Conservation (phyloP, 257 asterid genomes). For the Plectranthus barbatus region DNA sequence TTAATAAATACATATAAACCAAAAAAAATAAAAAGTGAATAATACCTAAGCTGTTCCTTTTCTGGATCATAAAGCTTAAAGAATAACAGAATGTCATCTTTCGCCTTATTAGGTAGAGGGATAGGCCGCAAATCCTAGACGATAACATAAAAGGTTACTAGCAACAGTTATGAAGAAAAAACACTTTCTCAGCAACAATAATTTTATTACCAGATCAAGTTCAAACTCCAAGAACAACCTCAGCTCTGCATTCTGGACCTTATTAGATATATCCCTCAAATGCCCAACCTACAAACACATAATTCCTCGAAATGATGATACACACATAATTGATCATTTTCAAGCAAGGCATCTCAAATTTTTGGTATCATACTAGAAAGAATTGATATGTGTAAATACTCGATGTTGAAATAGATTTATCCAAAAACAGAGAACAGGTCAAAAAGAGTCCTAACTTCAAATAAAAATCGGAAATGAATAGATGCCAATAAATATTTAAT, state of each 20-base stretch:
- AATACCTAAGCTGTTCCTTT: slow-evolving; percentile 42
- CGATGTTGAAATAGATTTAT: background rate
- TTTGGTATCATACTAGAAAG: background rate
- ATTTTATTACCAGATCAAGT: slow-evolving; percentile 35
- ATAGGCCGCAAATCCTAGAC: slow-evolving; percentile 31
- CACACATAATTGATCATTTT: background rate
- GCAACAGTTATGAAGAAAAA: background rate
- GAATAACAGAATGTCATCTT: slow-evolving; percentile 43
- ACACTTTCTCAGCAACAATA: background rate
- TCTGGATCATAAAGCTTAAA: slow-evolving; percentile 50
- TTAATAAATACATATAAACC: background rate
- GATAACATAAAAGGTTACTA: slow-evolving; percentile 15
- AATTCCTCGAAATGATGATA: slow-evolving; percentile 11
- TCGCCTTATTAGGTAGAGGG: slow-evolving; percentile 27
- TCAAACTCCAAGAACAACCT: slow-evolving; percentile 40
- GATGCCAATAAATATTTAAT: background rate
- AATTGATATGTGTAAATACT: background rate
- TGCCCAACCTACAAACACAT: slow-evolving; percentile 35
- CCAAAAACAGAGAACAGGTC: background rate
- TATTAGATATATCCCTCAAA: slow-evolving; percentile 27
- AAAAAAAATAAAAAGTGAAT: background rate
- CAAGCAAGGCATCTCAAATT: background rate
- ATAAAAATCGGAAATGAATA: background rate
- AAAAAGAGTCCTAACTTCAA: background rate
- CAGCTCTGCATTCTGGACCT: slow-evolving; percentile 34